Percentiles rank a stretch among this genome's conserved stretches.
Evolutionary conservation across 1,284 basidiomycete genomes (phyloP).

Genomic region (Cryptococcus wingfieldii): DNA sequence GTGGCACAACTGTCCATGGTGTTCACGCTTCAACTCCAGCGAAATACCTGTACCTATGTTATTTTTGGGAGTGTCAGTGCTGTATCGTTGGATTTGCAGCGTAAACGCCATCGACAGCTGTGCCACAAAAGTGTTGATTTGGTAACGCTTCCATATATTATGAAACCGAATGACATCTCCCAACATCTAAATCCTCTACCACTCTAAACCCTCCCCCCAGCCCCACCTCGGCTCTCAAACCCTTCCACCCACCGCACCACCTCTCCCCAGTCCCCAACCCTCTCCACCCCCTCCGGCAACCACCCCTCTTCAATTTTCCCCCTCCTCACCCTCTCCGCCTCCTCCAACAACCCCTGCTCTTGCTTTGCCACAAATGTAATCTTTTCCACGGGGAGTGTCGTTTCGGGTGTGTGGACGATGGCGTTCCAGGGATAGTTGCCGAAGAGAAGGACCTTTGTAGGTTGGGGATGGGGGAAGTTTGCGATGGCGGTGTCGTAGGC

Average conservation of each 20-base stretch:
- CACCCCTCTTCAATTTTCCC: conserved; percentile 32
- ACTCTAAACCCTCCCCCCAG: not conserved
- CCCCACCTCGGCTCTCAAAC: conserved; percentile 11
- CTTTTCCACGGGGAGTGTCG: conserved; percentile 46
- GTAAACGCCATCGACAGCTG: too few relatives aligned
- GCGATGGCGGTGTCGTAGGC: conserved; percentile 57
- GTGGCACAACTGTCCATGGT: too few relatives aligned
- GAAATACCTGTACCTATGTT: too few relatives aligned
- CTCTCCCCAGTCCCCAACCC: conserved; percentile 42
- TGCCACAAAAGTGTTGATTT: too few relatives aligned
- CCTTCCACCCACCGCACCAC: conserved; percentile 47
- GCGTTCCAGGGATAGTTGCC: conserved; percentile 73
- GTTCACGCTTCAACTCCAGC: too few relatives aligned
- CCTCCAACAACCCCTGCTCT: conserved; percentile 46
- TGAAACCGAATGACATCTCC: too few relatives aligned
- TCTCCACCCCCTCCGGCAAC: conserved; percentile 41
- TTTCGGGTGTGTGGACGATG: conserved; percentile 42
- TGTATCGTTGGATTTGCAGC: too few relatives aligned
- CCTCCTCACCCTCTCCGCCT: conserved; percentile 27
- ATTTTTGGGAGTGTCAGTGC: too few relatives aligned
- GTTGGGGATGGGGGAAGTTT: conserved; percentile 22
- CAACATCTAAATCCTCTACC: too few relatives aligned
- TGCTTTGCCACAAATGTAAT: conserved; percentile 58
- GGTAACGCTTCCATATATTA: too few relatives aligned
- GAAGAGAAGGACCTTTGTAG: conserved; percentile 63